These are phyloP conservation scores for Fraxinus dipetala DNA, from an alignment of 305 asterid species.

Conservation along the genomic window DNA sequence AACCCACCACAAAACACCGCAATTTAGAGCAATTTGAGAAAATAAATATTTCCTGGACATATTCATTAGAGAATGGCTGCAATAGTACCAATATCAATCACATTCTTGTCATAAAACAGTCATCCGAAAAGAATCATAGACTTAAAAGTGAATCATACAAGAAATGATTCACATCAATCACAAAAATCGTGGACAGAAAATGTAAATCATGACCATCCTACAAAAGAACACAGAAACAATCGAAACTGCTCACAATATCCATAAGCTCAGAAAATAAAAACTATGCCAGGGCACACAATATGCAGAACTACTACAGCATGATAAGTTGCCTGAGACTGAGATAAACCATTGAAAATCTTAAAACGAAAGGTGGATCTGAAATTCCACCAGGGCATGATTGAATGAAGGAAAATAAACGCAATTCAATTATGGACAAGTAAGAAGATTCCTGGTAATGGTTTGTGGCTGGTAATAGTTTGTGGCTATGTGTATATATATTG, in stretches of 20 bases:
- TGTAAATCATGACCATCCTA: not conserved
- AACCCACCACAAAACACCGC: not conserved
- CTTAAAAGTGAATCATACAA: not conserved
- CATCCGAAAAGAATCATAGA: not conserved
- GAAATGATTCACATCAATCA: not conserved
- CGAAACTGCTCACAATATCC: not conserved
- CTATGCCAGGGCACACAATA: not conserved
- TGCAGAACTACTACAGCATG: not conserved
- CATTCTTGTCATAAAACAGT: constrained; percentile 3
- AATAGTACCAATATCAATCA: not conserved
- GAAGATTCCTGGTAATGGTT: constrained; percentile 12
- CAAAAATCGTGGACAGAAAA: not conserved
- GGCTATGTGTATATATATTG: not conserved
- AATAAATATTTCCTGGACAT: not conserved
- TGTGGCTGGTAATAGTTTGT: not conserved
- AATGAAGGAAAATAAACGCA: constrained; percentile 12
- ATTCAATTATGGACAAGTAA: constrained; percentile 13
- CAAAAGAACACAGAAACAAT: not conserved
- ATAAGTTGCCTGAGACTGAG: constrained; percentile 24
- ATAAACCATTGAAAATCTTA: constrained; percentile 33
- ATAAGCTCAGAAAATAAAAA: constrained; percentile 12
- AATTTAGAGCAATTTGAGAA: not conserved
- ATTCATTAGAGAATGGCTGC: constrained; percentile 5
- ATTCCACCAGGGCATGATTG: constrained; percentile 41
- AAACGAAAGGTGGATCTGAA: constrained; percentile 32